Base-by-base conservation (phyloP, 768 basidiomycete genomes). In the Clathrus columnatus region DNA sequence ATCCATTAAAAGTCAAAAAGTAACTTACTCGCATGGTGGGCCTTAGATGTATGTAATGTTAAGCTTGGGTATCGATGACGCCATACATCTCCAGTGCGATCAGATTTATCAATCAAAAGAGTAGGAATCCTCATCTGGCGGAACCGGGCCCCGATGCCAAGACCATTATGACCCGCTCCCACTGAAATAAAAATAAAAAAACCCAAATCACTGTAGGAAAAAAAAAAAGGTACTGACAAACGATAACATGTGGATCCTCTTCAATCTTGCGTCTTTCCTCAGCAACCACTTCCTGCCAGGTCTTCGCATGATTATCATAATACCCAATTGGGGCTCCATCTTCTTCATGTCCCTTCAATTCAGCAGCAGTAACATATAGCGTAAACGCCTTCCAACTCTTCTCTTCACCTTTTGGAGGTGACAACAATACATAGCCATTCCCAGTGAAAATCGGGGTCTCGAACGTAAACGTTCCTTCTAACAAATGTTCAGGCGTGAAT, bases 91-190 rank as follows among this genome's bases (percentile, higher is more conserved):
- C 76, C 76, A 11, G 75, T 61, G 0, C 69, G 61, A 2, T 57
- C 50, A 41, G 62, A 61, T 16, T 56, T 61, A 50, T 77, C 75
- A 16, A 78, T 61, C 1, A 76, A 61, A 1, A 78, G 61, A 2
- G 70, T 54, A 1, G 62, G 64, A 14, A 76, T 70, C 7, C 69
- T 61, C 68, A 75, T 70, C 43, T 73, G 67, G 55, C 70, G 68
- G 56, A 77, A 69, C 1, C 75, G 69, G 4, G 76, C 75, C 0
- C 70, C 76, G 7, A 74, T 54, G 11, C 67, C 67, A 17, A 78
- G 62, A 7, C 76, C 76, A 16, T 64, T 69, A 51, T 77, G 76
- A 1, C 73, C 76, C 0, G 56, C 73, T 23, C 76, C 76, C n/a
- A 77, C 74, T 75, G 43, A 5, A 5, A 42, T 21, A 5, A n/a